Conservation (phyloP, 2,329 filamentous ascomycete genomes). For the Colletotrichum brevisporum region DNA sequence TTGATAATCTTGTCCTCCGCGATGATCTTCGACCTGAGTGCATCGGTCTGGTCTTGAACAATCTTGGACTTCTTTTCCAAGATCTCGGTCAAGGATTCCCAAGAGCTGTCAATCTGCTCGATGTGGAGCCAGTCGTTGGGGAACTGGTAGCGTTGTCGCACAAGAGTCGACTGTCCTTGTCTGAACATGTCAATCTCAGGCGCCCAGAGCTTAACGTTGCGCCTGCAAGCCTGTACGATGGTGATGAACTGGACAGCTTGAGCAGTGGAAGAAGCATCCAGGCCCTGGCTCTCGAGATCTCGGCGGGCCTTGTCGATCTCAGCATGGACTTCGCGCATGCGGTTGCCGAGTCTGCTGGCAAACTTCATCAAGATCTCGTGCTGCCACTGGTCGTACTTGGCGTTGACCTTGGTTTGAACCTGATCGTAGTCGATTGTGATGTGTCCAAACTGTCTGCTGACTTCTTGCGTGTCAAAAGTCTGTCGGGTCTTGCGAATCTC, state of each 20-base stretch:
- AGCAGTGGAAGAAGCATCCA: slow-evolving; percentile 94
- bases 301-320: slow-evolving; percentile 92
- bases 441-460: slow-evolving; percentile 92
- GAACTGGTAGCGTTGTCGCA: slow-evolving; percentile 93
- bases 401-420: slow-evolving; percentile 98
- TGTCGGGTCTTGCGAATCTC: slow-evolving; percentile 96
- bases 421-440: slow-evolving; percentile 98
- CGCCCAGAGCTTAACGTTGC: slow-evolving; percentile 93
- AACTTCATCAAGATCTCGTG: slow-evolving; percentile 97
- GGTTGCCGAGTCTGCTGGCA: slow-evolving; percentile 86
- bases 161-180: slow-evolving; percentile 92
- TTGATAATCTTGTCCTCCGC: slow-evolving; percentile 94
- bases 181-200: slow-evolving; percentile 97
- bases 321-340: slow-evolving; percentile 92
- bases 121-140: slow-evolving; percentile 95
- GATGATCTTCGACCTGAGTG: slow-evolving; percentile 91
- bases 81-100: slow-evolving; percentile 93
- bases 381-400: slow-evolving; percentile 99
- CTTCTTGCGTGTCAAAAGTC: slow-evolving; percentile 97
- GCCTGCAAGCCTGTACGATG: slow-evolving; percentile 95
- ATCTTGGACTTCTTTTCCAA: slow-evolving; percentile 93
- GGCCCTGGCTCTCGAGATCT: slow-evolving; percentile 90
- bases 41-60: slow-evolving; percentile 96
- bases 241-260: slow-evolving; percentile 99
- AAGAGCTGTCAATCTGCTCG: slow-evolving; percentile 96